A percentile compares a stretch with the other conserved stretches of the same genome.
phyloP scores from a whole-genome alignment of 495 filamentous ascomycete genomes.

The Penicillium canescens region DNA sequence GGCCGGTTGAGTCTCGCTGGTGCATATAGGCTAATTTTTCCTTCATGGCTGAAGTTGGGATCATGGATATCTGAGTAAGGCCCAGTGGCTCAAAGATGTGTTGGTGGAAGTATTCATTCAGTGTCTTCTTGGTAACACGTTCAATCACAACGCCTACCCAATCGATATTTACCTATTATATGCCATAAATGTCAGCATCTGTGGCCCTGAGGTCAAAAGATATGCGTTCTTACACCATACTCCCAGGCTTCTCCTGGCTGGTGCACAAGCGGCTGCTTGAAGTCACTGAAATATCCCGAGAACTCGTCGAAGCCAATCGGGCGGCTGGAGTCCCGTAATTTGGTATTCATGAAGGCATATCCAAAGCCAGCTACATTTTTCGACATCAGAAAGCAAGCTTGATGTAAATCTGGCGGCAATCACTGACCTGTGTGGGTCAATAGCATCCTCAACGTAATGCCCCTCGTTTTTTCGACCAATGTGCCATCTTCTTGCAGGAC shows the following conservation, averaged over 20 bases:
- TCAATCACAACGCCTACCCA: constrained; percentile 62
- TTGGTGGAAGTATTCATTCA: constrained; percentile 57
- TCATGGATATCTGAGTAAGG: constrained; percentile 53
- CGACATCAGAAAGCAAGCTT: too few species aligned
- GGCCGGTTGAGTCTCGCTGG: constrained; percentile 38
- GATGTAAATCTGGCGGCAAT: constrained; percentile 23
- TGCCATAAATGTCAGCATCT: background rate
- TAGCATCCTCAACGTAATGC: constrained; percentile 63
- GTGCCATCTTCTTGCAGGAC: constrained; percentile 46
- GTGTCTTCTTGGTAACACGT: constrained; percentile 45
- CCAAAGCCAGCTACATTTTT: constrained; percentile 39
- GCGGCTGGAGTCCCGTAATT: constrained; percentile 42
- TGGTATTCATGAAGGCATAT: constrained; percentile 57
- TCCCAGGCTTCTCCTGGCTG: constrained; percentile 59
- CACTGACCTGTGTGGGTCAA: constrained; percentile 50
- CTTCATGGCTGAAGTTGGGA: constrained; percentile 53
- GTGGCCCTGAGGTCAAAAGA: background rate
- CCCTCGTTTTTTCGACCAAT: constrained; percentile 50
- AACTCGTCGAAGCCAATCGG: constrained; percentile 58
- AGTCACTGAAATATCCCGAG: constrained; percentile 40
- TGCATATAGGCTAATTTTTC: constrained; percentile 52
- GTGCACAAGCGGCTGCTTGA: constrained; percentile 49
- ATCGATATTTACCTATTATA: constrained; percentile 51
- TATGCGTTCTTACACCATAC: constrained; percentile 51
- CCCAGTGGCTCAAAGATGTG: constrained; percentile 59